Evolutionary conservation across 495 filamentous ascomycete genomes (phyloP).

Genomic region (Penicillium pancosmium): DNA sequence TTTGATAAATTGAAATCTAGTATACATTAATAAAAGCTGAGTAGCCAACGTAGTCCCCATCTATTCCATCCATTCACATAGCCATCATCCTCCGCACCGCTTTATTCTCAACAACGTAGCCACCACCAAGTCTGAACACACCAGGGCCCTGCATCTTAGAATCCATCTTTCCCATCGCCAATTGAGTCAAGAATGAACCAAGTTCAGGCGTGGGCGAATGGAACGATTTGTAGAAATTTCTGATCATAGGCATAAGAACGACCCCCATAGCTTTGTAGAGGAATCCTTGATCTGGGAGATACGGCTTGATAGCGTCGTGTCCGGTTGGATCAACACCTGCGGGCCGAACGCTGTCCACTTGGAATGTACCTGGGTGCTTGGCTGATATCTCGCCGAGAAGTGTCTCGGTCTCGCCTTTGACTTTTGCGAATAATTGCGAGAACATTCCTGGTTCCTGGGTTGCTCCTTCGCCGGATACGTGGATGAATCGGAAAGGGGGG

Average conservation of each 20-base stretch:
- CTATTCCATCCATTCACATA: conserved; percentile 4
- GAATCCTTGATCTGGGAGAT: conserved; percentile 28
- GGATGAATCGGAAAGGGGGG: conserved; percentile 62
- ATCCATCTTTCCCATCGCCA: conserved; percentile 62
- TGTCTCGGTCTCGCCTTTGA: conserved; percentile 67
- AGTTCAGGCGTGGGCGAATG: conserved; percentile 42
- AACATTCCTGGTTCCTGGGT: conserved; percentile 53
- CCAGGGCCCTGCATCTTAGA: conserved; percentile 44
- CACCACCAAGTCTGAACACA: conserved; percentile 26
- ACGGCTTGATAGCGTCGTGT: conserved; percentile 53
- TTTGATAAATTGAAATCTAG: too few species aligned
- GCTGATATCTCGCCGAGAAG: conserved; percentile 50
- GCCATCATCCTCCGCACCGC: conserved; percentile 23
- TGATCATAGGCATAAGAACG: conserved; percentile 13
- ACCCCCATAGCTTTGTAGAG: background rate
- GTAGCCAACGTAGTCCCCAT: too few species aligned
- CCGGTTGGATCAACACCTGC: conserved; percentile 49
- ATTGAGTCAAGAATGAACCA: conserved; percentile 50
- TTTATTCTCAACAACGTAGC: conserved; percentile 19
- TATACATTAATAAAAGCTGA: too few species aligned
- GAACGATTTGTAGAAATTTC: conserved; percentile 14
- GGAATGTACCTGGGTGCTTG: conserved; percentile 44
- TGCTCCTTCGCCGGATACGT: conserved; percentile 63
- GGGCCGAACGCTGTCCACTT: conserved; percentile 55
- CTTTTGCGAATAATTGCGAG: conserved; percentile 56